Evolutionary conservation across 192 early-diverging fungal genomes (phyloP).

Genomic region (Backusella morwellensis): DNA sequence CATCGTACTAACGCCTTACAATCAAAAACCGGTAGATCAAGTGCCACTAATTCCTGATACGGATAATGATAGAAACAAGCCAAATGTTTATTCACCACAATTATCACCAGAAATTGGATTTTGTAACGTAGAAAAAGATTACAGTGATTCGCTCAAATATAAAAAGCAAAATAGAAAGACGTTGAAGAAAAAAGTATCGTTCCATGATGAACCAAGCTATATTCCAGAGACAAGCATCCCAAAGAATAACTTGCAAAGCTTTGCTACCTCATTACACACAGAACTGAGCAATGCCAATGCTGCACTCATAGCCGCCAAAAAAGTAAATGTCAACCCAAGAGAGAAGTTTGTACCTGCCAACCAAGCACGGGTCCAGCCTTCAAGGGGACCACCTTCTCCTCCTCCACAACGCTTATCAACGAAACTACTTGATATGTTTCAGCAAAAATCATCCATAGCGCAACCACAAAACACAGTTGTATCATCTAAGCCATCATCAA

Average conservation of each 20-base stretch:
- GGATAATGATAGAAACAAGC: background rate
- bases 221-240: background rate
- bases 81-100: constrained; percentile 10
- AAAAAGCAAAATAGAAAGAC: background rate
- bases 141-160: background rate
- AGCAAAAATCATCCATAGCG: background rate
- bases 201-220: background rate
- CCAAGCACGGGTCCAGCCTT: background rate
- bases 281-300: background rate
- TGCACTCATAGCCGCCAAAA: background rate
- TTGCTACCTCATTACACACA: background rate
- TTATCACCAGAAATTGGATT: constrained; percentile 3
- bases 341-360: background rate
- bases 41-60: background rate
- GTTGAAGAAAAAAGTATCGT: constrained; percentile 12
- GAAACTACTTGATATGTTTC: constrained; percentile 10
- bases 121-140: background rate
- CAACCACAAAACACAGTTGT: background rate
- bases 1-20: background rate
- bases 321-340: background rate
- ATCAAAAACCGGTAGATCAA: background rate
- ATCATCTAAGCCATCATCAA: background rate
- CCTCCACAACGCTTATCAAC: constrained; percentile 2
- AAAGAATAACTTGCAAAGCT: background rate
- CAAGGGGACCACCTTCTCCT: background rate